These are phyloP conservation scores for Rhizopogon rudus DNA, from an alignment of 768 basidiomycete species.

Conservation along the genomic window DNA sequence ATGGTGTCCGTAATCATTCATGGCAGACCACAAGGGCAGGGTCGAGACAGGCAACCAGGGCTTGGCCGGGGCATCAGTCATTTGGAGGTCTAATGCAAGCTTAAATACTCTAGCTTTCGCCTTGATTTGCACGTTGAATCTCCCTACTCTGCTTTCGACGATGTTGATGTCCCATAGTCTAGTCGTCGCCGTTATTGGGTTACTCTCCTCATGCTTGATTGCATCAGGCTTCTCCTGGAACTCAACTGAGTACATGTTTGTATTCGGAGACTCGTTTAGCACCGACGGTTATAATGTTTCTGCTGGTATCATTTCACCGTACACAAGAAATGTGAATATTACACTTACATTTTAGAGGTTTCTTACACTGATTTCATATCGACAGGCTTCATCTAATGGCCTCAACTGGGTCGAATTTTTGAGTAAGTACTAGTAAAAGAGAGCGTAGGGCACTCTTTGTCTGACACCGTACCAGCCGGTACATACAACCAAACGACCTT, in stretches of 20 bases:
- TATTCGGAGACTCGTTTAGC: slow-evolving; percentile 60
- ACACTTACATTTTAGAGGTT: not conserved
- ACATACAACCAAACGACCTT: slow-evolving; percentile 54
- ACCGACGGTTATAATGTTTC: slow-evolving; percentile 48
- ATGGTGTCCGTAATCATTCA: too few species aligned
- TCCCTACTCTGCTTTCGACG: not conserved
- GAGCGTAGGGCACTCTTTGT: not conserved
- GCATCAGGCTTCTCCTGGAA: slow-evolving; percentile 39
- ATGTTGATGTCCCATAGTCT: slow-evolving; percentile 10
- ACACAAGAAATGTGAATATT: slow-evolving; percentile 43
- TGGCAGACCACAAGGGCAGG: too few species aligned
- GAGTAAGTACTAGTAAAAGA: slow-evolving; percentile 31
- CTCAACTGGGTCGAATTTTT: slow-evolving; percentile 58
- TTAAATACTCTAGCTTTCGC: too few species aligned
- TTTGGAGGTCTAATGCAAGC: too few species aligned
- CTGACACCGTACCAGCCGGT: slow-evolving; percentile 27
- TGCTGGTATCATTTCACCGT: slow-evolving; percentile 45
- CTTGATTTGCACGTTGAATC: not conserved
- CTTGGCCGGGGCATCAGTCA: too few species aligned
- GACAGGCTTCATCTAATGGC: slow-evolving; percentile 54
- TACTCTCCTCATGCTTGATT: slow-evolving; percentile 5
- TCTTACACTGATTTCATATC: slow-evolving; percentile 3
- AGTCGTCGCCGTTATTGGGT: not conserved
- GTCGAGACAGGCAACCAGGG: too few species aligned
- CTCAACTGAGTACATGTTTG: slow-evolving; percentile 49